Conservation (phyloP, 352 stramenopile species). For the Pythium dissotocum region DNA sequence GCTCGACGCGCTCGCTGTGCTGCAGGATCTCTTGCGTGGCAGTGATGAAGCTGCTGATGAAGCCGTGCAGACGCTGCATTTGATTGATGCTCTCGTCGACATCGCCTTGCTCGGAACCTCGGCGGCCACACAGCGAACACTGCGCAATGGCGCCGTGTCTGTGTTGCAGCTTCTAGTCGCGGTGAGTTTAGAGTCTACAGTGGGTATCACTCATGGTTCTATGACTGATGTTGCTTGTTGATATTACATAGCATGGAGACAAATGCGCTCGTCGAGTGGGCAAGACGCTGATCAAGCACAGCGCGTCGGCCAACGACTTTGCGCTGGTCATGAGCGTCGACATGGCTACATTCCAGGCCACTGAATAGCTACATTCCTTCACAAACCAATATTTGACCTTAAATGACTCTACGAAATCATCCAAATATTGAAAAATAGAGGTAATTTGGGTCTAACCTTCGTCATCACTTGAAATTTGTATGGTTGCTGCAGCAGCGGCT, state of each 20-base stretch:
- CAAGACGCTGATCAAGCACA: slow-evolving; percentile 36
- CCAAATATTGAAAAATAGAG: slow-evolving; percentile 24
- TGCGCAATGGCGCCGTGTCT: slow-evolving; percentile 17
- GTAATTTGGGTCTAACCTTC: background rate
- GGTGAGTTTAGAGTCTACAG: slow-evolving; percentile 9
- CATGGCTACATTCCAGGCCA: slow-evolving; percentile 27
- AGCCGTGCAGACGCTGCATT: slow-evolving; percentile 52
- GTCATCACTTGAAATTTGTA: slow-evolving; percentile 22
- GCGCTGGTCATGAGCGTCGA: slow-evolving; percentile 29
- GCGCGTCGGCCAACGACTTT: slow-evolving; percentile 22
- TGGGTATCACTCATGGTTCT: background rate
- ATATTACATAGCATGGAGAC: slow-evolving; percentile 20
- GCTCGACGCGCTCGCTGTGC: slow-evolving; percentile 38
- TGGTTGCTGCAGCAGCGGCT: background rate
- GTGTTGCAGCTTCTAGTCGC: slow-evolving; percentile 34
- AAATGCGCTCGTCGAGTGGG: slow-evolving; percentile 34
- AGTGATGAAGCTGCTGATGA: slow-evolving; percentile 26
- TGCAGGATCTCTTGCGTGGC: slow-evolving; percentile 33
- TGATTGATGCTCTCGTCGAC: slow-evolving; percentile 47
- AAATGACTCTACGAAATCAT: background rate
- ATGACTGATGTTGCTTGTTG: background rate
- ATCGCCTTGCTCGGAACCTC: slow-evolving; percentile 12
- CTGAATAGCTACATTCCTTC: slow-evolving; percentile 8
- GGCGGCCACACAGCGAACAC: background rate
- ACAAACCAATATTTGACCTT: background rate